These are phyloP conservation scores for Pseudopyricularia cyperi DNA, from an alignment of 2,329 filamentous ascomycete species.

Conservation along the genomic window DNA sequence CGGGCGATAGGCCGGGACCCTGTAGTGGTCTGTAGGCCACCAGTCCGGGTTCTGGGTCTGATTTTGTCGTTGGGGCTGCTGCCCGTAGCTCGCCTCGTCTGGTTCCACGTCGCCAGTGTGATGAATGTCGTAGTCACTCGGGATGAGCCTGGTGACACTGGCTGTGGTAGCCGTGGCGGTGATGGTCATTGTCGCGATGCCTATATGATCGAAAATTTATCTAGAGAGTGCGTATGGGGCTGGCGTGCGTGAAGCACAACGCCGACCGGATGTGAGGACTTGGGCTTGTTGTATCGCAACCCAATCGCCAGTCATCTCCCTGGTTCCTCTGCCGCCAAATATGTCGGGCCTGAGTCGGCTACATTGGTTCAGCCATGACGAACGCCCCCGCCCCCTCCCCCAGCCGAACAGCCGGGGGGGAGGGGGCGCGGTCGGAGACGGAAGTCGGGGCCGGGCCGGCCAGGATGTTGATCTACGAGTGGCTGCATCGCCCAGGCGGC, in stretches of 20 bases:
- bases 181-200: constrained; percentile 4
- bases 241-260: neutral
- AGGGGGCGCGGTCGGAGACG: too few relatives aligned
- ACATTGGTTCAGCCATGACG: neutral
- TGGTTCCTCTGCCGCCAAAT: neutral
- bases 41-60: constrained; percentile 7
- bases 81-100: constrained; percentile 16
- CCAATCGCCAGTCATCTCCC: neutral
- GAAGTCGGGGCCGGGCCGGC: too few relatives aligned
- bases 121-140: neutral
- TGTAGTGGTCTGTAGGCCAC: constrained; percentile 10
- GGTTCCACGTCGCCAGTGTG: constrained; percentile 5
- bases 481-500: too few relatives aligned
- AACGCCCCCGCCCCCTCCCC: too few relatives aligned
- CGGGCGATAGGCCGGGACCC: constrained; percentile 12
- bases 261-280: neutral
- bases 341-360: neutral
- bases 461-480: too few relatives aligned
- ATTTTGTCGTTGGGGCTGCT: too few relatives aligned
- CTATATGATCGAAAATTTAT: neutral
- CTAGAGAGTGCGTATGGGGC: neutral
- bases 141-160: neutral
- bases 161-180: neutral
- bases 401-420: too few relatives aligned
- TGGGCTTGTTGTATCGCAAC: neutral